Evolutionary conservation across 495 filamentous ascomycete species (phyloP).

Genomic region (Neurospora terricola): DNA sequence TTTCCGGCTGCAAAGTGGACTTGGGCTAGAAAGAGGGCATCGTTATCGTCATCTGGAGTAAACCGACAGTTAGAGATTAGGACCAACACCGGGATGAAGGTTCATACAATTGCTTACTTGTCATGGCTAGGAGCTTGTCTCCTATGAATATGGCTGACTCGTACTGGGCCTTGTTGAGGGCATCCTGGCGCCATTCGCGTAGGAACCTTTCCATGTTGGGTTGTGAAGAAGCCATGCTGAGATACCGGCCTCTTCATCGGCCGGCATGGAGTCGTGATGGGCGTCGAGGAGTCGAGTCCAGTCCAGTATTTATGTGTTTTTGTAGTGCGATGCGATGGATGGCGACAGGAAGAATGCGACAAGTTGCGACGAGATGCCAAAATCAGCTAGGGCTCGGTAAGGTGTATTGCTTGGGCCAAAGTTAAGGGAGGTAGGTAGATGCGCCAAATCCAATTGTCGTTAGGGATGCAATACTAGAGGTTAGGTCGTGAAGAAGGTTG

Average conservation of each 20-base stretch:
- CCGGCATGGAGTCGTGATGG: not conserved
- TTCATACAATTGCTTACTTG: slow-evolving; percentile 47
- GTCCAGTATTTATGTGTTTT: not conserved
- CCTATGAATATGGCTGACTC: slow-evolving; percentile 93
- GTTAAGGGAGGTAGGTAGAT: not conserved
- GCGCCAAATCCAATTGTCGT: not conserved
- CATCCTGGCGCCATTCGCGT: slow-evolving; percentile 86
- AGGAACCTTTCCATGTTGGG: slow-evolving; percentile 78
- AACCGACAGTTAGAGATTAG: not conserved
- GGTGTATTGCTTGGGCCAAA: not conserved
- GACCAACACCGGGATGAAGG: not conserved
- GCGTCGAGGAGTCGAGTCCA: not conserved
- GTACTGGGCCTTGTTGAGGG: slow-evolving; percentile 85
- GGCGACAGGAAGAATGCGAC: not conserved
- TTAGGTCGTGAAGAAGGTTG: not conserved
- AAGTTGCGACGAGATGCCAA: not conserved
- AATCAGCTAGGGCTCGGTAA: not conserved
- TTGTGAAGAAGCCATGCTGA: slow-evolving; percentile 15
- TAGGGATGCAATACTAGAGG: not conserved
- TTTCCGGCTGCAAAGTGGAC: slow-evolving; percentile 91
- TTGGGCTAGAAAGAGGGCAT: slow-evolving; percentile 91
- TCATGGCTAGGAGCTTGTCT: slow-evolving; percentile 91
- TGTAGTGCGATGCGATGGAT: not conserved
- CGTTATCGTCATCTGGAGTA: slow-evolving; percentile 58
- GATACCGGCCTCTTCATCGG: not conserved